Base-by-base conservation (phyloP, 257 asterid genomes). In the Marsdenia floribunda region DNA sequence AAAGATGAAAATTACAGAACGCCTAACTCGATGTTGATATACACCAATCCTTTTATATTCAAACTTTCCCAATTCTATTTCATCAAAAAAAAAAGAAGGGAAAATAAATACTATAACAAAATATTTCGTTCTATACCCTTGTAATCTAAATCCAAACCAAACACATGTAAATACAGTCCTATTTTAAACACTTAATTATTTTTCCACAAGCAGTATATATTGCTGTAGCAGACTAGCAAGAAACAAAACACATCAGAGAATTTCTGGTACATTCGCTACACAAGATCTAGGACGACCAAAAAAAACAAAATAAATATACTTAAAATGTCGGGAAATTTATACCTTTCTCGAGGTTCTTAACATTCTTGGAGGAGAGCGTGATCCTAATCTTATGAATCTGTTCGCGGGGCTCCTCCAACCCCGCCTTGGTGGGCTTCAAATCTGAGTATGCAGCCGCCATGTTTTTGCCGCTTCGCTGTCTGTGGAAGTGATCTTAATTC, bases 371-470 rank as follows among this genome's bases (percentile, higher is more conserved):
- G 67, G 89, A 85, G 3, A 85, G 84, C 14, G 89, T 85, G 84
- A 82, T 85, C 24, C 89, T 76, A 59, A 85, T 85, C 80, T 85
- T 85, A 26, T 85, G 86, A 71, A 82, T 74, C 75, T 78, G 83
- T 71, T 85, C 89, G 60, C 67, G 82, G 2, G 85, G 16, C 75
- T 85, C 87, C 79, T 85, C 86, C 75, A 85, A 38, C 15, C 89
- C 89, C 0, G 80, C 72, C 75, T 83, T 85, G 6, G 80, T 70
- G 21, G 87, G 82, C 81, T 85, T 85, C 85, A 82, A 57, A 6
- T 86, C 80, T 73, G 81, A 80, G 73, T 82, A 85, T 21, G 86
- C 86, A 84, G 88, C 86, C 85, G 84, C 83, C 86, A 83, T 74
- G 3, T 60, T 70, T 61, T 24, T 71, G 26, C 44, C 40, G 70